Evolutionary conservation across 805 yeast species (phyloP).

Genomic region (Diddensiella caesifluorescens): DNA sequence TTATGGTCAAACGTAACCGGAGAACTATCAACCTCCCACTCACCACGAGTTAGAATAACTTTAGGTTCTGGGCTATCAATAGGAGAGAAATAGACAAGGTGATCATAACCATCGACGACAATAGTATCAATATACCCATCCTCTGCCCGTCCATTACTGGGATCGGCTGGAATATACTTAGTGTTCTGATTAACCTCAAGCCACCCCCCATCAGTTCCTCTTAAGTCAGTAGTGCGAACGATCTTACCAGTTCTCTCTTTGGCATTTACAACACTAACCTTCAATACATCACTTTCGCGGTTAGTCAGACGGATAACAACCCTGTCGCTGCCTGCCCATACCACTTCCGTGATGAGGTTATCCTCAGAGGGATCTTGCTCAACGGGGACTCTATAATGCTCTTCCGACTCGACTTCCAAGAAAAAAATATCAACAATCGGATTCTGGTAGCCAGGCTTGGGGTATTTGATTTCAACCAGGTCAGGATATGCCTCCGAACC

Average conservation of each 20-base stretch:
- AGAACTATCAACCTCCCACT: slow-evolving; percentile 86
- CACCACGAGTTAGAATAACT: slow-evolving; percentile 60
- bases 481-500: slow-evolving; percentile 50
- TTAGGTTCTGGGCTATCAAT: slow-evolving; percentile 49
- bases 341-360: slow-evolving; percentile 57
- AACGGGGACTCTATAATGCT: slow-evolving; percentile 24
- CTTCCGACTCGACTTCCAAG: slow-evolving; percentile 34
- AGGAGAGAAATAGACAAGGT: slow-evolving; percentile 80
- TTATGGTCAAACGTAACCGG: slow-evolving; percentile 47
- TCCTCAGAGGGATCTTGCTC: slow-evolving; percentile 41
- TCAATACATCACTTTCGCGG: slow-evolving; percentile 61
- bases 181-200: slow-evolving; percentile 70
- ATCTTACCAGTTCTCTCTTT: slow-evolving; percentile 32
- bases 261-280: slow-evolving; percentile 52
- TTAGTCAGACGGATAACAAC: slow-evolving; percentile 55
- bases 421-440: slow-evolving; percentile 57
- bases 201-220: slow-evolving; percentile 55
- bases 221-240: slow-evolving; percentile 44
- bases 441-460: slow-evolving; percentile 76
- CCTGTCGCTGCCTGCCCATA: slow-evolving; percentile 58
- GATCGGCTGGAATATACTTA: slow-evolving; percentile 49
- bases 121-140: slow-evolving; percentile 80
- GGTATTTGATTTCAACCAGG: slow-evolving; percentile 60
- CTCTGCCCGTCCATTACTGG: slow-evolving; percentile 35
- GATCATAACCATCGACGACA: slow-evolving; percentile 48